Conservation (phyloP, 2,329 filamentous ascomycete genomes). For the Sclerotinia spermophila region DNA sequence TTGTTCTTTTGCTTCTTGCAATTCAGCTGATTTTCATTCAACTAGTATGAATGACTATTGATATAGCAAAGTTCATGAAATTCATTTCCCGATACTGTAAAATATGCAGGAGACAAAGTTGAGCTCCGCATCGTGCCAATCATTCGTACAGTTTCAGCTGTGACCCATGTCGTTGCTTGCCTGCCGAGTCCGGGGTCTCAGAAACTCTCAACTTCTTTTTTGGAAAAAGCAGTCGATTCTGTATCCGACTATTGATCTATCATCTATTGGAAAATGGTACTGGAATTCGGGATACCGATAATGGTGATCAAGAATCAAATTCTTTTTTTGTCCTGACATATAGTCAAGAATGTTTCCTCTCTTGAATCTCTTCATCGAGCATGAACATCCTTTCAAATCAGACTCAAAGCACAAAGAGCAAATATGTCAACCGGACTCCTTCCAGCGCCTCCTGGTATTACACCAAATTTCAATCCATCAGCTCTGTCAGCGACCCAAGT, state of each 20-base stretch:
- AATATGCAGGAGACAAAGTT: background rate
- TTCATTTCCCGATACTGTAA: background rate
- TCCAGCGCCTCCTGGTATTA: background rate
- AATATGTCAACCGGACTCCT: slow-evolving; percentile 5
- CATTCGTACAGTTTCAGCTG: background rate
- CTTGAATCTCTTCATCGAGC: background rate
- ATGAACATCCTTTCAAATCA: background rate
- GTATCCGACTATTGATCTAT: background rate
- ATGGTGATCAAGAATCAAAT: background rate
- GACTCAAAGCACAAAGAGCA: background rate
- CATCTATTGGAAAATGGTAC: background rate
- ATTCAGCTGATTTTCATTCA: background rate
- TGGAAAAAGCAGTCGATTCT: background rate
- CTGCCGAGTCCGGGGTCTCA: background rate
- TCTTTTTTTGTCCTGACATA: background rate
- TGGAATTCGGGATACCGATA: background rate
- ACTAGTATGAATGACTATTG: background rate
- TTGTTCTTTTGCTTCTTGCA: background rate
- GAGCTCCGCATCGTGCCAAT: background rate
- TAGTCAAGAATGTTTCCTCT: background rate
- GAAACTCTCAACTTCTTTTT: background rate
- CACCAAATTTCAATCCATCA: background rate
- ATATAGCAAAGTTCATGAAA: background rate
- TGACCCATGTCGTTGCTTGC: background rate
- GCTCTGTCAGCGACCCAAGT: background rate